Conservation (phyloP, 345 rosid species). For the Arabis alpina region DNA sequence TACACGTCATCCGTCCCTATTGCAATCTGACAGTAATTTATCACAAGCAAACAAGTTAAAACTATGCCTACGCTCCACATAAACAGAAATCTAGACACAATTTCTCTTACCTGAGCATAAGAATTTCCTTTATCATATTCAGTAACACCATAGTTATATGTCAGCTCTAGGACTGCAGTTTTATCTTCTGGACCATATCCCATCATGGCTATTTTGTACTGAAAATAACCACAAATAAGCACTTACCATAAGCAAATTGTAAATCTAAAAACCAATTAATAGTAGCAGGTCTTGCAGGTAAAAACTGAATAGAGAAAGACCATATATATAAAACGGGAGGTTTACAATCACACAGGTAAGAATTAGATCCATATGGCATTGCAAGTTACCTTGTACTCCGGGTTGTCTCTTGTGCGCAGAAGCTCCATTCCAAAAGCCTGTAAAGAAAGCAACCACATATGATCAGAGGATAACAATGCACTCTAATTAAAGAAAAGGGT, state of each 20-base stretch:
- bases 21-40: conserved; percentile 60
- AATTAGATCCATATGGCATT: neutral
- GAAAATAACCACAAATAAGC: conserved; percentile 27
- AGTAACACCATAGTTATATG: conserved; percentile 90
- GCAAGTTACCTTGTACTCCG: conserved; percentile 82
- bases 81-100: neutral
- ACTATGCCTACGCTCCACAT: neutral
- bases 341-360: neutral
- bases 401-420: conserved; percentile 85
- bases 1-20: conserved; percentile 96
- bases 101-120: conserved; percentile 74
- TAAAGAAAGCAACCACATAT: conserved; percentile 25
- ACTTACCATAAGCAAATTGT: too few species aligned
- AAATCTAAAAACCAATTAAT: too few species aligned
- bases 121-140: conserved; percentile 92
- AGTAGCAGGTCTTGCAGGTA: neutral
- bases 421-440: conserved; percentile 99
- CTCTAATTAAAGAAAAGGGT: conserved; percentile 12
- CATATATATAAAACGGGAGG: too few species aligned
- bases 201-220: conserved; percentile 91
- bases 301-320: too few species aligned
- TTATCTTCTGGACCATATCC: conserved; percentile 96
- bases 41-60: conserved; percentile 1
- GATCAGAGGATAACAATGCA: conserved; percentile 24
- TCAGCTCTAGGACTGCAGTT: conserved; percentile 78